These are phyloP conservation scores for Rhizophagus sp. DNA, from an alignment of 192 early-diverging fungal genomes.

Conservation along the genomic window DNA sequence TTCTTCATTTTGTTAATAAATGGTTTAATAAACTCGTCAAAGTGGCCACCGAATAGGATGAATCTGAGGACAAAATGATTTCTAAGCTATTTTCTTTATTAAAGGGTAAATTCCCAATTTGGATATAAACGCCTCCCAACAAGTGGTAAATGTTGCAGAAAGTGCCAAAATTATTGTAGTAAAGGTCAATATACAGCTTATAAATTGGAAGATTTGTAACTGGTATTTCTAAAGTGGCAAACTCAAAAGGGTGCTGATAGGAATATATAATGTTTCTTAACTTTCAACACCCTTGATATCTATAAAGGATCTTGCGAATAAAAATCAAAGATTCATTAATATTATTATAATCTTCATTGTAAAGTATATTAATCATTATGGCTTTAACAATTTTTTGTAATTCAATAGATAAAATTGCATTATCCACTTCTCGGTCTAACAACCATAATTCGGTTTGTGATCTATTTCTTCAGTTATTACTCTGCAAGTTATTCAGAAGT, in stretches of 20 bases:
- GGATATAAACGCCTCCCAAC: background rate
- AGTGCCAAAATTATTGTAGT: background rate
- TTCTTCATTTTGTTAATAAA: background rate
- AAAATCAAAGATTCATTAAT: background rate
- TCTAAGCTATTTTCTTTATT: background rate
- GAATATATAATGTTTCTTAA: background rate
- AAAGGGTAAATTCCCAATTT: background rate
- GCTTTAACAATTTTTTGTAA: background rate
- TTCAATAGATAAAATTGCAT: background rate
- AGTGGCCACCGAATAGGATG: background rate
- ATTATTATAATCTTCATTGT: background rate
- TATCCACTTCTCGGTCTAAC: background rate
- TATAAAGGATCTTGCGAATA: background rate
- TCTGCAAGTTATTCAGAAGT: background rate
- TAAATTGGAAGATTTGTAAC: background rate
- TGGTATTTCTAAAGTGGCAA: background rate
- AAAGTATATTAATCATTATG: background rate
- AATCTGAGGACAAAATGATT: background rate
- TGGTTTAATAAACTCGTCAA: background rate
- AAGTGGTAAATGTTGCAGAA: background rate
- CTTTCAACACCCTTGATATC: background rate
- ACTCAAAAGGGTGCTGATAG: background rate
- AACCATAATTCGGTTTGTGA: background rate
- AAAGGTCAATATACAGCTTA: background rate
- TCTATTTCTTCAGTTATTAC: background rate